Percentiles rank a stretch among this genome's conserved stretches.
phyloP scores from a whole-genome alignment of 2,329 filamentous ascomycete genomes.

The Stemphylium lycopersici region DNA sequence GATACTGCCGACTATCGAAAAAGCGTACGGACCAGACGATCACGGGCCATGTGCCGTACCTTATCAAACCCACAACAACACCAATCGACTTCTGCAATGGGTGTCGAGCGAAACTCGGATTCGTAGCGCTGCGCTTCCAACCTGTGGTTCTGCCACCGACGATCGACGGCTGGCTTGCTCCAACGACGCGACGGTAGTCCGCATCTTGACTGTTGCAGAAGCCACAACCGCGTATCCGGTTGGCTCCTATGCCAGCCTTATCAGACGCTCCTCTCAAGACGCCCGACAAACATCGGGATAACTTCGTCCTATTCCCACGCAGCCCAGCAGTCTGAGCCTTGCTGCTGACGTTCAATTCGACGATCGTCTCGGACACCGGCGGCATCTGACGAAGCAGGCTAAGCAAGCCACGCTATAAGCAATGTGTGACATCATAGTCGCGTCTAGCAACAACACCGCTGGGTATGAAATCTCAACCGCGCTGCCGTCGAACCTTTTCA shows the following conservation, averaged over 20 bases:
- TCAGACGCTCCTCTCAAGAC: not conserved
- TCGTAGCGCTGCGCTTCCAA: not conserved
- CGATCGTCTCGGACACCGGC: constrained; percentile 8
- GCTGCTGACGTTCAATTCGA: constrained; percentile 14
- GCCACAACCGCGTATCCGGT: constrained; percentile 4
- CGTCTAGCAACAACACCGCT: constrained; percentile 11
- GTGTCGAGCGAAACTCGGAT: no score
- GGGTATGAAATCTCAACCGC: constrained; percentile 14
- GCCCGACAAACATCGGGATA: not conserved
- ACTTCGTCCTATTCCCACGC: constrained; percentile 3
- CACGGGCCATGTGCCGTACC: not conserved
- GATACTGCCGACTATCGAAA: not conserved
- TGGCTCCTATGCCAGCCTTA: constrained; percentile 1
- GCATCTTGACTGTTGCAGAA: constrained; percentile 1
- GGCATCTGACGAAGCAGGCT: constrained; percentile 13
- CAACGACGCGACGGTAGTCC: constrained; percentile 2
- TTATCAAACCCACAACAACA: not conserved
- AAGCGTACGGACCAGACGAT: constrained; percentile 3
- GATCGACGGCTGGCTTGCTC: not conserved
- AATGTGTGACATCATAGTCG: constrained; percentile 20
- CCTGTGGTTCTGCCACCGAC: not conserved
- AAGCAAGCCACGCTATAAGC: constrained; percentile 5
- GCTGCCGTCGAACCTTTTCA: not conserved
- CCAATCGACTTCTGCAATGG: not conserved
- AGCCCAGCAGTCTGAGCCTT: constrained; percentile 4